Evolutionary conservation across 345 rosid genomes (phyloP).

Genomic region (Schrenkiella parvula): DNA sequence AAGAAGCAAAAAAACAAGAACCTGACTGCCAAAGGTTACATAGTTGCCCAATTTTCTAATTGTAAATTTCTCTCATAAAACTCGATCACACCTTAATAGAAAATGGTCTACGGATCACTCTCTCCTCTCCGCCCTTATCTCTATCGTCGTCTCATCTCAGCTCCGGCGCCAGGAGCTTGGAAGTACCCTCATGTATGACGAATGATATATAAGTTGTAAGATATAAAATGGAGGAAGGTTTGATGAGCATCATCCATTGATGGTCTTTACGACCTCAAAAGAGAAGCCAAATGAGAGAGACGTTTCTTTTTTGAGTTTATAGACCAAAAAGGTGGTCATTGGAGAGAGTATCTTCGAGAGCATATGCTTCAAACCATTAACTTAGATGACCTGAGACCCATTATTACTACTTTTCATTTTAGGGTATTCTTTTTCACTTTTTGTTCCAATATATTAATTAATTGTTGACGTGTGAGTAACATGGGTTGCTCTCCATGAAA

Average conservation of each 20-base stretch:
- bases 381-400: conserved; percentile 32
- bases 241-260: conserved; percentile 25
- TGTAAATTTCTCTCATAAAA: not conserved
- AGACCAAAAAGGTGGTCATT: conserved; percentile 1
- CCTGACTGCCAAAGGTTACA: conserved; percentile 30
- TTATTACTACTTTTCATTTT: conserved; percentile 12
- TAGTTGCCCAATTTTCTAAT: conserved; percentile 34
- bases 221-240: not conserved
- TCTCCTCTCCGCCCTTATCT: not conserved
- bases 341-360: conserved; percentile 25
- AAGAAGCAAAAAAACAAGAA: conserved; percentile 11
- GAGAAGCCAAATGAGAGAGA: conserved; percentile 23
- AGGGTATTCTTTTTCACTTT: not conserved
- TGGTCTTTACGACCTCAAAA: conserved; percentile 23
- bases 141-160: not conserved
- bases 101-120: conserved; percentile 23
- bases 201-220: not conserved
- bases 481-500: conserved; percentile 24
- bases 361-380: conserved; percentile 35
- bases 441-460: not conserved
- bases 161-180: not conserved
- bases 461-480: conserved; percentile 7
- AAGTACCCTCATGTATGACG: not conserved
- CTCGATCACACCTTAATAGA: conserved; percentile 17
- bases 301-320: conserved; percentile 19